These are phyloP conservation scores for Dissophora globulifera DNA, from an alignment of 192 early-diverging fungal genomes.

Conservation along the genomic window DNA sequence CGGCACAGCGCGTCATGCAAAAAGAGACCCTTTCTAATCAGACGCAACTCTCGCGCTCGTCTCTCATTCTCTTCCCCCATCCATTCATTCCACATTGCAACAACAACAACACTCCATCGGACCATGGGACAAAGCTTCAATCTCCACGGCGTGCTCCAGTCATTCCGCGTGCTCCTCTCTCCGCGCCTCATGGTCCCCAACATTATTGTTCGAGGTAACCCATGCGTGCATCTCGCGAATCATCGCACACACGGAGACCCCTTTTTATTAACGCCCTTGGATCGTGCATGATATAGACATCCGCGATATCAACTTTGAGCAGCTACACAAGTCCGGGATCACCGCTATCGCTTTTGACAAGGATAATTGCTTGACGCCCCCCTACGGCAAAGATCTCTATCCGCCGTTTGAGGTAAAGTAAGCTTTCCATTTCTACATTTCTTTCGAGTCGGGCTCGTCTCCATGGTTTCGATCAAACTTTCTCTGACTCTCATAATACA, in stretches of 20 bases:
- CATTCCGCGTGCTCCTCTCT: slow-evolving; percentile 63
- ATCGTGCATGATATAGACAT: too few relatives aligned
- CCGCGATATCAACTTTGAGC: slow-evolving; percentile 70
- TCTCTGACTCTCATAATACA: background rate
- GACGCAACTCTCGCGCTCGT: background rate
- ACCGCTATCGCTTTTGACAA: slow-evolving; percentile 92
- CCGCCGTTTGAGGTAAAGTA: slow-evolving; percentile 72
- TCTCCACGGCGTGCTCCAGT: slow-evolving; percentile 66
- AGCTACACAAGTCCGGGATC: slow-evolving; percentile 70
- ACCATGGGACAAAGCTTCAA: slow-evolving; percentile 88
- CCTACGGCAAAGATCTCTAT: slow-evolving; percentile 77
- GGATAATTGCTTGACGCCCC: slow-evolving; percentile 94
- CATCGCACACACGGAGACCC: too few relatives aligned
- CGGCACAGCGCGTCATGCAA: too few relatives aligned
- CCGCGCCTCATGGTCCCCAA: slow-evolving; percentile 82
- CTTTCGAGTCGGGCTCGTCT: too few relatives aligned
- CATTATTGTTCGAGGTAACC: slow-evolving; percentile 72
- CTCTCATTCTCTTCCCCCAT: background rate
- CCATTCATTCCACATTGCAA: background rate
- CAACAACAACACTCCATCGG: background rate
- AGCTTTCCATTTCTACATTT: background rate
- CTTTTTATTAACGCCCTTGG: too few relatives aligned
- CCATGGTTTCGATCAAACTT: too few relatives aligned
- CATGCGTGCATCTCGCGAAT: background rate
- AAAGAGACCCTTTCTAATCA: too few relatives aligned